These are phyloP conservation scores for Eimeria sp. DNA, from an alignment of 169 alveolate species.

Conservation along the genomic window DNA sequence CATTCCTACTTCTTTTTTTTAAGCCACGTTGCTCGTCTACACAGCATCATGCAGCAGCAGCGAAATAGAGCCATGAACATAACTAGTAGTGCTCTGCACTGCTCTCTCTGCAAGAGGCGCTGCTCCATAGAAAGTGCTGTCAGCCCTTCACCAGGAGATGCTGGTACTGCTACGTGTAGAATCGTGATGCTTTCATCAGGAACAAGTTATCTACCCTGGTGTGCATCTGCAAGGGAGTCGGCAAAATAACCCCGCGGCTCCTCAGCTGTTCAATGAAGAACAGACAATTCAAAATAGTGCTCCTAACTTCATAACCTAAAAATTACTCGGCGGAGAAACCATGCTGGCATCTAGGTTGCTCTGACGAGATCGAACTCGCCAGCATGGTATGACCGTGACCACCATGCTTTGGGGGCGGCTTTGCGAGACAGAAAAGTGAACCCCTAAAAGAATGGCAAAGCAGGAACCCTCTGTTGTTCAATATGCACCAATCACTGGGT, in stretches of 20 bases:
- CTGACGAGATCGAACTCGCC: not conserved
- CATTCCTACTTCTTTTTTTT: too few species aligned
- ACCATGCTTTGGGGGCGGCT: conserved; percentile 3
- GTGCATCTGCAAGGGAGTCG: not conserved
- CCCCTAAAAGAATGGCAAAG: not conserved
- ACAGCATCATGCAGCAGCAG: not conserved
- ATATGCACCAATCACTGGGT: not conserved
- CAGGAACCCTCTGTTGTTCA: not conserved
- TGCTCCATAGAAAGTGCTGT: not conserved
- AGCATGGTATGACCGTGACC: not conserved
- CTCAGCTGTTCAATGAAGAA: not conserved
- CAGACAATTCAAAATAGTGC: not conserved
- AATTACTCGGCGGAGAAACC: not conserved
- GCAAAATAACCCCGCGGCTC: not conserved
- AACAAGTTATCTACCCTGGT: not conserved
- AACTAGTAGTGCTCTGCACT: not conserved
- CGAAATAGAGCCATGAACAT: too few species aligned
- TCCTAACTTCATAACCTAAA: not conserved
- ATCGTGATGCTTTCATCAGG: not conserved
- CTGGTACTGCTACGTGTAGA: not conserved
- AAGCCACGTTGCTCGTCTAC: not conserved
- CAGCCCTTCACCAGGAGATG: not conserved
- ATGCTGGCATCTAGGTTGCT: not conserved
- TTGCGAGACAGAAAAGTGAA: not conserved
- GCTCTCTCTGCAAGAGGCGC: not conserved